Evolutionary conservation across 208 protist genomes (phyloP).

Genomic region (Hexamita inflata): DNA sequence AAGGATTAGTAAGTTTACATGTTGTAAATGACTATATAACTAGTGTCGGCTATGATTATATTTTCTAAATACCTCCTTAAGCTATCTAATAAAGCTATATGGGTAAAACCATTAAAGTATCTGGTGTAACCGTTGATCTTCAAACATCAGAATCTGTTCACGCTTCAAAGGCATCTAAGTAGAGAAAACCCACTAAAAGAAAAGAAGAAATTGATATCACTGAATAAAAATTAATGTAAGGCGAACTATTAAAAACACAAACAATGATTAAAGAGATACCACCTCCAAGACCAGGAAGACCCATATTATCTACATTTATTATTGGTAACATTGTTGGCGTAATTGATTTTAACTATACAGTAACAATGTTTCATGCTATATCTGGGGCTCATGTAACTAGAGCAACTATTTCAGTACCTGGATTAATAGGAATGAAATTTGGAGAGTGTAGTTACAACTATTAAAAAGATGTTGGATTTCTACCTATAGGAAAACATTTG

Average conservation of each 20-base stretch:
- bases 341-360: not conserved
- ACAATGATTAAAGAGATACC: not conserved
- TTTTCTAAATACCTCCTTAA: not conserved
- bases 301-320: conserved; percentile 3
- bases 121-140: too few relatives aligned
- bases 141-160: too few relatives aligned
- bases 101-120: not conserved
- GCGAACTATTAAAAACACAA: not conserved
- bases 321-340: conserved; percentile 26
- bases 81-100: not conserved
- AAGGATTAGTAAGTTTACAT: not conserved
- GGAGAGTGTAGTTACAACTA: not conserved
- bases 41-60: conserved; percentile 1
- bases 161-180: too few relatives aligned
- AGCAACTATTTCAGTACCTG: too few relatives aligned
- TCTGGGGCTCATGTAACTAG: conserved; percentile 18
- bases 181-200: too few relatives aligned
- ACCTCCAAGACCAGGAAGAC: conserved; percentile 10
- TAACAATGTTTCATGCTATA: conserved; percentile 20
- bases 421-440: not conserved
- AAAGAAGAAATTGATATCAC: not conserved
- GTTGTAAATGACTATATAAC: conserved; percentile 10
- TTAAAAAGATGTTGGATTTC: conserved; percentile 2
- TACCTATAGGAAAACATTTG: not conserved
- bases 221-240: conserved; percentile 15